Conservation (phyloP, 805 yeast species). For the Kodamaea jinghongensis region DNA sequence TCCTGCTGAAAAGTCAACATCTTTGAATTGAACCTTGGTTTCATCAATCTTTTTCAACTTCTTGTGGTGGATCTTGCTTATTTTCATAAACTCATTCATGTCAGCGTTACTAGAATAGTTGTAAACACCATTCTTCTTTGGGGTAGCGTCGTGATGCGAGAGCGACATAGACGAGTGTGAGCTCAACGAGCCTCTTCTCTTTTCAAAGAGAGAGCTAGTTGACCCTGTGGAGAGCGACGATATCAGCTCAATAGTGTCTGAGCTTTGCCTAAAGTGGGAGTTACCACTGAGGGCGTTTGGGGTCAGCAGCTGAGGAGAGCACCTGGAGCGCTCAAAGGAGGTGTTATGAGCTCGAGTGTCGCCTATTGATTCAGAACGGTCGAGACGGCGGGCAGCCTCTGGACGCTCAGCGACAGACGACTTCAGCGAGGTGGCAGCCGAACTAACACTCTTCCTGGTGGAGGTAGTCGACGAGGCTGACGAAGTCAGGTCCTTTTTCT, state of each 20-base stretch:
- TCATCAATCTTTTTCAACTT: conserved; percentile 4
- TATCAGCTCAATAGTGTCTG: background rate
- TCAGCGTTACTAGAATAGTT: conserved; percentile 11
- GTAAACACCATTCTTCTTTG: conserved; percentile 5
- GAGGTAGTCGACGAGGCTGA: background rate
- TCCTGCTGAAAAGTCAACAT: background rate
- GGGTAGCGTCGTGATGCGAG: too few relatives aligned
- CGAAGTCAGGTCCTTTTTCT: background rate
- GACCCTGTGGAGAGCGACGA: background rate
- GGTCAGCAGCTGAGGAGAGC: too few relatives aligned
- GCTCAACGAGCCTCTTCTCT: too few relatives aligned
- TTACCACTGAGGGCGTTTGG: too few relatives aligned
- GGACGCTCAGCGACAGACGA: background rate
- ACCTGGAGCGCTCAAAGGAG: too few relatives aligned
- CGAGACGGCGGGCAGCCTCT: too few relatives aligned
- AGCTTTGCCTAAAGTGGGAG: background rate
- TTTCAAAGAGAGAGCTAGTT: background rate
- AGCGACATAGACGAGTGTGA: too few relatives aligned
- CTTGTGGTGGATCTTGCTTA: conserved; percentile 11
- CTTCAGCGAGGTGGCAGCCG: background rate
- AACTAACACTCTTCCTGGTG: too few relatives aligned
- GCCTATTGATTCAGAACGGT: too few relatives aligned
- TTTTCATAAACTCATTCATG: conserved; percentile 16
- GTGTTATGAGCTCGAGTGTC: too few relatives aligned
- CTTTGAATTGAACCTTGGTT: background rate